A percentile compares a stretch with the other conserved stretches of the same genome.
phyloP scores from a whole-genome alignment of 768 basidiomycete genomes.

The Tubosaeta brunneosetosa region DNA sequence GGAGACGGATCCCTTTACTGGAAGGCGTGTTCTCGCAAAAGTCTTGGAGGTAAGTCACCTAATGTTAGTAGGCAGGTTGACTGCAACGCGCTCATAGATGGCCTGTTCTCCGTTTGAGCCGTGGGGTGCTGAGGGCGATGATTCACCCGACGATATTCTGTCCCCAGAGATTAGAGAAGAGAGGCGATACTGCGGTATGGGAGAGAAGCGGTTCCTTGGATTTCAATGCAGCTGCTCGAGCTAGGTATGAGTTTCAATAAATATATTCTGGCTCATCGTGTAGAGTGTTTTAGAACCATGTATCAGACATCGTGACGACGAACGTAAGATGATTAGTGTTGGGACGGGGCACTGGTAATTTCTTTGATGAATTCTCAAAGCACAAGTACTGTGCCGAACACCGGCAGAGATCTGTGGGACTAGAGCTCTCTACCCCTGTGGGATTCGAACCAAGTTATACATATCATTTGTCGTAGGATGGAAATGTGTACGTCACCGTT shows the following conservation, averaged over 20 bases:
- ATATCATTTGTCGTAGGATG: background rate
- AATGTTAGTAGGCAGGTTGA: background rate
- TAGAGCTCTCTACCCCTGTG: too few relatives aligned
- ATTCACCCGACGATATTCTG: slow-evolving; percentile 41
- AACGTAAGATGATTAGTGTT: too few relatives aligned
- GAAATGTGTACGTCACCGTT: background rate
- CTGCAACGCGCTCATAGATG: slow-evolving; percentile 51
- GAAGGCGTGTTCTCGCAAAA: slow-evolving; percentile 68
- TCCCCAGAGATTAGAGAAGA: slow-evolving; percentile 64
- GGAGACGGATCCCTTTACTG: slow-evolving; percentile 58
- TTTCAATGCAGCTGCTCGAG: slow-evolving; percentile 95
- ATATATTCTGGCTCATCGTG: too few relatives aligned
- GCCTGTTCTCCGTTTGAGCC: slow-evolving; percentile 76
- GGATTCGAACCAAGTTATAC: too few relatives aligned
- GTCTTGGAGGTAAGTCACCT: slow-evolving; percentile 63
- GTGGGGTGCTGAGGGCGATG: slow-evolving; percentile 76
- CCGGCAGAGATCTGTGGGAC: too few relatives aligned
- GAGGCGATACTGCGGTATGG: slow-evolving; percentile 70
- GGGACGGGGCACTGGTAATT: too few relatives aligned
- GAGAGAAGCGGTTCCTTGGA: slow-evolving; percentile 70
- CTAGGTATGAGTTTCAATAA: slow-evolving; percentile 28
- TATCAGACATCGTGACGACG: too few relatives aligned
- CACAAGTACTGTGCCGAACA: too few relatives aligned
- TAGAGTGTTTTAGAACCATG: too few relatives aligned
- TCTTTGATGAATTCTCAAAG: too few relatives aligned